Evolutionary conservation across 768 basidiomycete species (phyloP).

Genomic region (Porphyrellus cyaneotinctus): DNA sequence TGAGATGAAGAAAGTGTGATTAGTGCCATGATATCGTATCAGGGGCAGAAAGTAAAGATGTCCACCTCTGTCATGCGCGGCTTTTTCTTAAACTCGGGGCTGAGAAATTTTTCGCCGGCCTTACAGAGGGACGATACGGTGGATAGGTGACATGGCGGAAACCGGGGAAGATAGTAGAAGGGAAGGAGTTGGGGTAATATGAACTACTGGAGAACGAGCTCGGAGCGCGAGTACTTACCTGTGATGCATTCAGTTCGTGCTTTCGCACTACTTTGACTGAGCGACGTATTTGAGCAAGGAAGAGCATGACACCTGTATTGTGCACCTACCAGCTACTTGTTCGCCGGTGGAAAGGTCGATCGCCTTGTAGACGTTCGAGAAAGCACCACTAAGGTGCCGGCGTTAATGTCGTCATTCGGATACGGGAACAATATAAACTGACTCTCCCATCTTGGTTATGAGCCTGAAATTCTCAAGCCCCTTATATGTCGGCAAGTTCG

Average conservation of each 20-base stretch:
- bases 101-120: conserved; percentile 92
- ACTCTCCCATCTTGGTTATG: conserved; percentile 92
- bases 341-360: conserved; percentile 67
- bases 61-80: conserved; percentile 96
- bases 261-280: conserved; percentile 93
- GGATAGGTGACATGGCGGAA: conserved; percentile 8
- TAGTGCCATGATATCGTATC: conserved; percentile 16
- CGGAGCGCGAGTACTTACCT: conserved; percentile 58
- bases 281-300: conserved; percentile 13
- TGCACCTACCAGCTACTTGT: conserved; percentile 71
- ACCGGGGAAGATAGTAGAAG: conserved; percentile 23
- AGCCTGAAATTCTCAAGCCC: conserved; percentile 80
- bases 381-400: conserved; percentile 67
- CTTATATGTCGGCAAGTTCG: conserved; percentile 79
- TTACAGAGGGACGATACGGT: conserved; percentile 38
- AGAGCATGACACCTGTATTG: not conserved
- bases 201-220: conserved; percentile 24
- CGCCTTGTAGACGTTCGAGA: conserved; percentile 98
- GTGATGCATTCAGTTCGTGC: conserved; percentile 83
- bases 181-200: conserved; percentile 17
- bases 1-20: conserved; percentile 12
- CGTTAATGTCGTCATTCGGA: conserved; percentile 13
- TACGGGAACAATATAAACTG: conserved; percentile 33
- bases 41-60: conserved; percentile 20
- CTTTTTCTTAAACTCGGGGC: conserved; percentile 92